Percentiles rank a stretch among this genome's conserved stretches.
phyloP scores from a whole-genome alignment of 352 stramenopile species.

The Pythium apleroticum region DNA sequence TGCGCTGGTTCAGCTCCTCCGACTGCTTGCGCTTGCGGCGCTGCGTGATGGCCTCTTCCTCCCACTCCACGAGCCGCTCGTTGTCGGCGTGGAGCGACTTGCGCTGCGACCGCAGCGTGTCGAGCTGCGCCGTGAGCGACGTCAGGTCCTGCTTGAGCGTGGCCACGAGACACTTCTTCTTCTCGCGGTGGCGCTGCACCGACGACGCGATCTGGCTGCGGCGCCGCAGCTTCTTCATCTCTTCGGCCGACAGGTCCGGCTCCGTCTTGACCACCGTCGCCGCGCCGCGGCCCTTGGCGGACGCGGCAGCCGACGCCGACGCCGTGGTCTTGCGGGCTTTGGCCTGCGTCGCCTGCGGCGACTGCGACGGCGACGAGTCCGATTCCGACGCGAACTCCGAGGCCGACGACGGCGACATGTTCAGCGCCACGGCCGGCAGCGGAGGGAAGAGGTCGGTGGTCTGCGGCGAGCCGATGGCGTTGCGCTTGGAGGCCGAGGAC shows the following conservation, averaged over 20 bases:
- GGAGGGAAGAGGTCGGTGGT: constrained; percentile 23
- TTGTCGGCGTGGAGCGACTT: constrained; percentile 42
- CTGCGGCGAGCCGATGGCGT: constrained; percentile 24
- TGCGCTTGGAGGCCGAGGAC: constrained; percentile 10
- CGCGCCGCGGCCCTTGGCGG: background rate
- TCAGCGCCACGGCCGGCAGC: background rate
- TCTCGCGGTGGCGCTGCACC: constrained; percentile 67
- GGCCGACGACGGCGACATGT: background rate
- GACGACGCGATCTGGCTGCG: constrained; percentile 64
- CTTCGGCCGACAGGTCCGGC: constrained; percentile 37
- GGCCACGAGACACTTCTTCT: constrained; percentile 57
- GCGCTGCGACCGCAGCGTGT: constrained; percentile 40
- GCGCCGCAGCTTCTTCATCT: constrained; percentile 58
- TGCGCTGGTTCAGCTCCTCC: constrained; percentile 47
- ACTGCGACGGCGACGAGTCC: constrained; percentile 1
- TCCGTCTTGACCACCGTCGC: constrained; percentile 18
- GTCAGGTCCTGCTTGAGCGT: constrained; percentile 47
- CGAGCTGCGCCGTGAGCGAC: constrained; percentile 42
- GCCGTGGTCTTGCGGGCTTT: constrained; percentile 19
- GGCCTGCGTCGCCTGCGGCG: constrained; percentile 1
- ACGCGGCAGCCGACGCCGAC: background rate
- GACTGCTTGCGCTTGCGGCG: constrained; percentile 57
- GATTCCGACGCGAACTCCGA: constrained; percentile 6
- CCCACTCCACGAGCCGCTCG: constrained; percentile 49
- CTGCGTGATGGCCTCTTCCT: constrained; percentile 63